Conservation (phyloP, 768 basidiomycete species). For the Brasilioporus rufonigricans region DNA sequence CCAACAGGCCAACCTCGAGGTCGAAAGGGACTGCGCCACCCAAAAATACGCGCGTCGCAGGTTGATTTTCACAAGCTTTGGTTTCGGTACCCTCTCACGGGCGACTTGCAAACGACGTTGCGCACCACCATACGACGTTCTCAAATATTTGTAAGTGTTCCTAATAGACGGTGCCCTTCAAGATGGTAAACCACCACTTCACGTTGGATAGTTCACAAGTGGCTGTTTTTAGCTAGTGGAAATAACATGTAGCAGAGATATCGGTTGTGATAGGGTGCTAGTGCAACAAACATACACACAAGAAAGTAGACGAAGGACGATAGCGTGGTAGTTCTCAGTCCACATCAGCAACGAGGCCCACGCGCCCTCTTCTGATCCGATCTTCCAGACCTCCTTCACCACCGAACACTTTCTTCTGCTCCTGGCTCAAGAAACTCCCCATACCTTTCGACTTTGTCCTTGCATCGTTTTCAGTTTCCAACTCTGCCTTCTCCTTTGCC, state of each 20-base stretch:
- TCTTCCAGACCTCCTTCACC: slow-evolving; percentile 78
- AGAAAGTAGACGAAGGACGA: background rate
- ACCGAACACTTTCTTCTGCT: slow-evolving; percentile 83
- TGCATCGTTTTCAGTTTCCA: slow-evolving; percentile 66
- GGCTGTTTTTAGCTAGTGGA: background rate
- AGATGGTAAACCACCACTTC: background rate
- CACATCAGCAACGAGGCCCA: slow-evolving; percentile 63
- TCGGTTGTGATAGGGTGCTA: background rate
- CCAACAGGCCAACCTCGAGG: background rate
- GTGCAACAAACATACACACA: slow-evolving; percentile 10
- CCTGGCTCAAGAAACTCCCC: slow-evolving; percentile 77
- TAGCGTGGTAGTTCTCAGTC: slow-evolving; percentile 20
- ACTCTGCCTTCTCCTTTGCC: slow-evolving; percentile 75
- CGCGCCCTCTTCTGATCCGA: slow-evolving; percentile 67
- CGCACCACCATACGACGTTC: background rate
- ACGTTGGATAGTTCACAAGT: background rate
- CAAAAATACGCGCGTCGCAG: background rate
- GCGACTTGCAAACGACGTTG: background rate
- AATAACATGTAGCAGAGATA: background rate
- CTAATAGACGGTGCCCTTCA: background rate
- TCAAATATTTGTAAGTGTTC: background rate
- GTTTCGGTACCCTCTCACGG: background rate
- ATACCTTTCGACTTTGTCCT: slow-evolving; percentile 73
- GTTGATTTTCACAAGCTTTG: background rate
- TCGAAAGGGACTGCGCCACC: background rate